These are phyloP conservation scores for Elasticomyces elasticus DNA, from an alignment of 495 filamentous ascomycete genomes.

Conservation along the genomic window DNA sequence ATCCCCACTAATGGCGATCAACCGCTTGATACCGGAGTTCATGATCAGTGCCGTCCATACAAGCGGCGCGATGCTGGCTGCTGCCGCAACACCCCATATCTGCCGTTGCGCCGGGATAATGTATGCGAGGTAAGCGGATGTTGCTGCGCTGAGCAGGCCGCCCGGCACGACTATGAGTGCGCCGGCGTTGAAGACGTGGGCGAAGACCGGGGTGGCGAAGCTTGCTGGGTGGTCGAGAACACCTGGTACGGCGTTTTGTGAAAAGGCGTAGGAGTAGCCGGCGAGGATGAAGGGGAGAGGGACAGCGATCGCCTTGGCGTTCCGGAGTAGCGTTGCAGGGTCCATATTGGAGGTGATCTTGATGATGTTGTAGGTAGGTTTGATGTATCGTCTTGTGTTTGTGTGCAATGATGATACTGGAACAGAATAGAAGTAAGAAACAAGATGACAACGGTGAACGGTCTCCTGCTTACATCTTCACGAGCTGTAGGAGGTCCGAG, in stretches of 20 bases:
- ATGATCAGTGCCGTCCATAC: conserved; percentile 10
- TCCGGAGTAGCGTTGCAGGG: conserved; percentile 1
- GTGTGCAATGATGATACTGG: not conserved
- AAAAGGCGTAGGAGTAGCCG: conserved; percentile 13
- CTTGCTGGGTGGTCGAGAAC: conserved; percentile 8
- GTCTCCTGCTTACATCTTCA: not conserved
- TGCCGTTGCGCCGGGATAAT: conserved; percentile 3
- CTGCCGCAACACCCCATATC: not conserved
- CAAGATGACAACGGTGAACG: too few relatives aligned
- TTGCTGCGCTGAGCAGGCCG: not conserved
- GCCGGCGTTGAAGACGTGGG: conserved; percentile 5
- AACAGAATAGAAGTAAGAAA: not conserved
- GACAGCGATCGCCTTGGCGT: conserved; percentile 11
- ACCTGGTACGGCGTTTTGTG: conserved; percentile 11
- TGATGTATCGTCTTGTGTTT: not conserved
- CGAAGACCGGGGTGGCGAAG: conserved; percentile 5
- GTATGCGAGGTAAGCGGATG: conserved; percentile 17
- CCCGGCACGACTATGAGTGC: conserved; percentile 5
- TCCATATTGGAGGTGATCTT: not conserved
- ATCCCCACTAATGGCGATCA: conserved; percentile 8
- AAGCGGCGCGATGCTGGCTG: not conserved
- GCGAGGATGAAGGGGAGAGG: conserved; percentile 13
- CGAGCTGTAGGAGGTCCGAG: not conserved
- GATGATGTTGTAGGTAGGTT: not conserved
- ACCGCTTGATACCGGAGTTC: conserved; percentile 5